Evolutionary conservation across 2,329 filamentous ascomycete genomes (phyloP).

Genomic region (Knoxdaviesia proteae): DNA sequence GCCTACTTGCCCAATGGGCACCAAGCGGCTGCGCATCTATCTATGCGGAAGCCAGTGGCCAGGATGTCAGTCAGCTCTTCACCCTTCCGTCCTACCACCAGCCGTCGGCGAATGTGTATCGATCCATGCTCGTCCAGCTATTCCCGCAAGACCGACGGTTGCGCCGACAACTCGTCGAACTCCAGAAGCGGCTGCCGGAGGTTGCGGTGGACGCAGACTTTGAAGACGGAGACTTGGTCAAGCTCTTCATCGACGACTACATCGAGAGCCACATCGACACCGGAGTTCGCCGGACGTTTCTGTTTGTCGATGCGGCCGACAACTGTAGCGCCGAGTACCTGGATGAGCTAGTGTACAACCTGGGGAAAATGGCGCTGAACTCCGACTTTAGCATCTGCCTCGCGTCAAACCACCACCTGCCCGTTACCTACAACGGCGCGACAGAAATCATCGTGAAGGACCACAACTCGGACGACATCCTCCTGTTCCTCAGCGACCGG

Average conservation of each 20-base stretch:
- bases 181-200: slow-evolving; percentile 3
- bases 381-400: slow-evolving; percentile 14
- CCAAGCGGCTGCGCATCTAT: slow-evolving; percentile 10
- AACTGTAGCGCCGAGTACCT: slow-evolving; percentile 9
- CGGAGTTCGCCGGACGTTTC: slow-evolving; percentile 10
- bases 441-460: slow-evolving; percentile 11
- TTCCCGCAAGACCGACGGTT: slow-evolving; percentile 11
- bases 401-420: slow-evolving; percentile 8
- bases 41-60: slow-evolving; percentile 8
- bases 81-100: slow-evolving; percentile 3
- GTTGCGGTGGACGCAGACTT: slow-evolving; percentile 3
- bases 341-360: slow-evolving; percentile 9
- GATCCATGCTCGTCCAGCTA: slow-evolving; percentile 11
- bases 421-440: slow-evolving; percentile 4
- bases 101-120: slow-evolving; percentile 9
- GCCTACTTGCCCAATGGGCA: slow-evolving; percentile 10
- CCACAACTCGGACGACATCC: slow-evolving; percentile 13
- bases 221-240: slow-evolving; percentile 11
- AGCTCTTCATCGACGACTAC: slow-evolving; percentile 13
- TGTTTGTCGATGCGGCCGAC: slow-evolving; percentile 13
- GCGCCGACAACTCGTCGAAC: slow-evolving; percentile 8
- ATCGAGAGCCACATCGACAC: slow-evolving; percentile 9
- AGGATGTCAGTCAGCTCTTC: slow-evolving; percentile 7
- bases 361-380: slow-evolving; percentile 11
- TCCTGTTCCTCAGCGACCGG: slow-evolving; percentile 12